Base-by-base conservation (phyloP, 2,329 filamentous ascomycete genomes). In the Raffaelea deltoideospora region DNA sequence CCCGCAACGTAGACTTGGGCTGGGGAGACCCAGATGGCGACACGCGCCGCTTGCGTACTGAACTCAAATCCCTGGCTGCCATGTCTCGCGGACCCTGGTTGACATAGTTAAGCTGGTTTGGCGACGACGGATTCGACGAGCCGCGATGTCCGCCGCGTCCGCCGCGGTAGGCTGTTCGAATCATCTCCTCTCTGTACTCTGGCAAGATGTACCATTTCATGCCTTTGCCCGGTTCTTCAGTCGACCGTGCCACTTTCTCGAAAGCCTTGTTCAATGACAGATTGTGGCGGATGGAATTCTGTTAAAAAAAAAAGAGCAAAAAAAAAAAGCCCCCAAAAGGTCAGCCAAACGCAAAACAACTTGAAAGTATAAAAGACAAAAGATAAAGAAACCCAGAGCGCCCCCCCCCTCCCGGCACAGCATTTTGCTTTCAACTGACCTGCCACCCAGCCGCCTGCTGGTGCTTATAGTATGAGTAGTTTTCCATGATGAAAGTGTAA, bases 151-250 rank as follows among this genome's bases (percentile, higher is more conserved):
- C 74, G 34, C 75, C 72, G 32, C 71, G 65, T 15, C 74, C 73
- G 15, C 72, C 67, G 38, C 69, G 67, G 47, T 63, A 71, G 2
- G 71, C 70, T 47, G 80, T 83, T 53, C 81, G 81, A 41, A 85
- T 70, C 65, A 95, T 93, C 37, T 94, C 88, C 15, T 95, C 84
- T 34, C 80, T 76, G 45, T 79, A 72, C 44, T 92, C 83, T 2
- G 82, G 70, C 4, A 84, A 76, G 50, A 98, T 87, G 57, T 88
- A 84, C 90, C 90, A 98, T 54, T 96, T 96, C 86, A 95, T 96
- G 21, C 90, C 90, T 55, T 98, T 98, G 11, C 90, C 90, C 18
- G 90, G 90, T 54, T 98, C 90, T 48, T 96, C 85, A 0, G 86
- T 94, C 14, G 83, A 79, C 33, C 90, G 78, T 3, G 90, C 82